Evolutionary conservation across 1,284 basidiomycete species (phyloP), one percentile per base, ranked within the genome.

Genomic region (Thelephora terrestris): DNA sequence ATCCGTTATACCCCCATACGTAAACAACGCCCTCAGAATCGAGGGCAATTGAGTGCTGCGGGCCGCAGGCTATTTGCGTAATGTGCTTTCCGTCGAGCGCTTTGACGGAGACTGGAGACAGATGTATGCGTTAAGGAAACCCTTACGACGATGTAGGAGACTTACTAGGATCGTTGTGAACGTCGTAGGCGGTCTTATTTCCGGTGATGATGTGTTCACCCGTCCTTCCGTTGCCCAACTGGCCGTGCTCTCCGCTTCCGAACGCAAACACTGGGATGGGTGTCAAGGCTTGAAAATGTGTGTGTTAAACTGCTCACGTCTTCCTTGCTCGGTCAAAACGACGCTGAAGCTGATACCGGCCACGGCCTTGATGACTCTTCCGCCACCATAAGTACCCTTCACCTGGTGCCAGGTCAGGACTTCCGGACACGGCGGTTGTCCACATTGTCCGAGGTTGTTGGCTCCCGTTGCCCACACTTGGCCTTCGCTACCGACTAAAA

Each of bases 191-290:
- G 0, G 82, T 77, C 62, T 91, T 91, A 55, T 89, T 89, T 34
- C 81, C 88, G 2, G 85, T 85, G 6, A 83, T 80, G 52, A 95
- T 86, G 37, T 91, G 79, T 65, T 94, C 91, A 17, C 92, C 91
- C 0, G 91, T 92, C 49, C 79, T 78, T 14, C 93, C 93, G 58
- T 92, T 94, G 1, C 92, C 94, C 0, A 97, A 73, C 57, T 96
- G 91, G 2, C 94, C 94, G 55, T 90, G 83, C 65, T 96, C 91
- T n/a, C 82, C 87, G 48, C 87, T 92, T 32, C 94, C 94, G 54
- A 91, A 83, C 0, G 91, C 77, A 60, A 87, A 97, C 2, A 96
- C 89, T 82, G 53, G 25, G 50, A 47, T 34, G 25, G 18, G 43
- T 6, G 29, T 25, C 43, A 37, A 29, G 18, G 16, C 32, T 40